These are phyloP conservation scores for Suhomyces bolitotheri DNA, from an alignment of 1,139 yeast genomes.

Conservation along the genomic window DNA sequence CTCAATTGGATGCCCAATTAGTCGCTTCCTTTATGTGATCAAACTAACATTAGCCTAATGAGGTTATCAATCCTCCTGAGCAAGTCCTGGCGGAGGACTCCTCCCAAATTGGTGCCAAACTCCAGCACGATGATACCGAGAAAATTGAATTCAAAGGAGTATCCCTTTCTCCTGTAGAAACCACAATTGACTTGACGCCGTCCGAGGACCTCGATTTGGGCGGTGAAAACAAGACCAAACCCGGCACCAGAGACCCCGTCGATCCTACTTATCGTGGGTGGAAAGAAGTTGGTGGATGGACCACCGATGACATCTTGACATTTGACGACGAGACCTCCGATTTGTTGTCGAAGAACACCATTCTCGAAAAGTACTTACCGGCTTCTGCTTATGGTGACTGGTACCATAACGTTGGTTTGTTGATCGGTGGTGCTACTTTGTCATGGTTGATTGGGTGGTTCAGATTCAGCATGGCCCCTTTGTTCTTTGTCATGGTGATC, in stretches of 20 bases:
- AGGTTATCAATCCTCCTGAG: constrained; percentile 18
- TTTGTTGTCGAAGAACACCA: constrained; percentile 63
- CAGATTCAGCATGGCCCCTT: constrained; percentile 75
- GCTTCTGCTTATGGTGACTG: constrained; percentile 84
- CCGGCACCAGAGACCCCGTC: constrained; percentile 53
- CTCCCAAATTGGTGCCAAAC: constrained; percentile 9
- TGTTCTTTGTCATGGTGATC: constrained; percentile 65
- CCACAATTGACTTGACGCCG: constrained; percentile 12
- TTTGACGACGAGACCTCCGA: constrained; percentile 70
- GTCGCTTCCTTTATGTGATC: too few species aligned
- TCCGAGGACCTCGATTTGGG: constrained; percentile 30
- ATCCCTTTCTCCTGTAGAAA: constrained; percentile 1
- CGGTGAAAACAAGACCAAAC: constrained; percentile 35
- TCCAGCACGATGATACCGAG: constrained; percentile 1
- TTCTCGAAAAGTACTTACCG: constrained; percentile 71
- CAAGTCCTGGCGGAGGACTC: constrained; percentile 15
- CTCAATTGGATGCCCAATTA: too few species aligned
- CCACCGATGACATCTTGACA: constrained; percentile 62
- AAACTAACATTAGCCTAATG: constrained; percentile 20
- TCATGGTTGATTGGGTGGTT: constrained; percentile 83
- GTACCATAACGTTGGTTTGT: constrained; percentile 82
- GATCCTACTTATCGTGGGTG: constrained; percentile 82
- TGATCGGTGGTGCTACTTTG: constrained; percentile 62
- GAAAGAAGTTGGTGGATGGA: constrained; percentile 93
- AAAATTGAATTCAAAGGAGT: constrained; percentile 1